Evolutionary conservation across 2,329 filamentous ascomycete genomes (phyloP).

Genomic region (Colletotrichum horii): DNA sequence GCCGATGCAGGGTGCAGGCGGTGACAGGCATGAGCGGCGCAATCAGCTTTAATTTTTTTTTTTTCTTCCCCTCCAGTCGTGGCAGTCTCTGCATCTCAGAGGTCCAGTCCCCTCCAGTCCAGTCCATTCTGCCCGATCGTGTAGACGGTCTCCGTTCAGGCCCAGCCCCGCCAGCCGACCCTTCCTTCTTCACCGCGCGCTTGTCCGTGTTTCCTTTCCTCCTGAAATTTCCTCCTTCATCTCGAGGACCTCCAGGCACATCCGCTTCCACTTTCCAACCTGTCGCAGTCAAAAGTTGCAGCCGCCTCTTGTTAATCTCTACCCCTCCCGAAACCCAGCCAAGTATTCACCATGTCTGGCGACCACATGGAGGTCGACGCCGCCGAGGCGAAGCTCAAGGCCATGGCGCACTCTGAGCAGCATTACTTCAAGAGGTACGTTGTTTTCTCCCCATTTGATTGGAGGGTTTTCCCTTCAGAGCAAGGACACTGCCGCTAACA

Average conservation of each 20-base stretch:
- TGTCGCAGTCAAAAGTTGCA: background rate
- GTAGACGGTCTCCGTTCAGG: slow-evolving; percentile 9
- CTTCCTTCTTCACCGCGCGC: slow-evolving; percentile 17
- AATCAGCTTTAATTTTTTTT: slow-evolving; percentile 16
- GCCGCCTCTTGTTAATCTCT: background rate
- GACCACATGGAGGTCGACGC: slow-evolving; percentile 64
- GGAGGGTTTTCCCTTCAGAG: background rate
- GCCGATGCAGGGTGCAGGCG: slow-evolving; percentile 19
- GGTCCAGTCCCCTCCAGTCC: slow-evolving; percentile 2
- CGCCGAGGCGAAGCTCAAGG: slow-evolving; percentile 68
- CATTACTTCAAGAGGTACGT: slow-evolving; percentile 97
- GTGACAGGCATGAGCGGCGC: slow-evolving; percentile 17
- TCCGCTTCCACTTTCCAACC: background rate
- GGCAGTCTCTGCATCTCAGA: background rate
- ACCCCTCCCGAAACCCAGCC: background rate
- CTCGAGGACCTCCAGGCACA: background rate
- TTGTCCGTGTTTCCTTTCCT: slow-evolving; percentile 8
- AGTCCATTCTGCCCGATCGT: slow-evolving; percentile 12
- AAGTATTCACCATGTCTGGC: slow-evolving; percentile 41
- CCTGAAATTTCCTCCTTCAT: slow-evolving; percentile 7
- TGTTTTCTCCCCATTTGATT: slow-evolving; percentile 7
- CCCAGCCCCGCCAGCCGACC: slow-evolving; percentile 6
- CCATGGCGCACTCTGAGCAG: slow-evolving; percentile 92
- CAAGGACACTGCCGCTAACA: slow-evolving; percentile 22
- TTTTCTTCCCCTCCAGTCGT: slow-evolving; percentile 1